These are phyloP conservation scores for Nemania sp. DNA, from an alignment of 2,329 filamentous ascomycete genomes.

Conservation along the genomic window DNA sequence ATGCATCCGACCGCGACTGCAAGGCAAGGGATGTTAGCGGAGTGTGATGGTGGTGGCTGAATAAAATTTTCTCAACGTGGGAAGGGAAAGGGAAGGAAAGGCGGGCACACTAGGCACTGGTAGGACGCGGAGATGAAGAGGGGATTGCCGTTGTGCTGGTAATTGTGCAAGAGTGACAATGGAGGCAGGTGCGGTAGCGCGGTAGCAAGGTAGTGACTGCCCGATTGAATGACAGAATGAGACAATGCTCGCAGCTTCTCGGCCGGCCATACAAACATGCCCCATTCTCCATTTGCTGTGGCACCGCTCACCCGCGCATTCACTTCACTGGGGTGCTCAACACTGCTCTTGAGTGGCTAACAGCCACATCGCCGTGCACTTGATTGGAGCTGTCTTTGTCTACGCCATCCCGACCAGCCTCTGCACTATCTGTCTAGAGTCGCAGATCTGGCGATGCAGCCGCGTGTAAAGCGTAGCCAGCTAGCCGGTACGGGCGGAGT, in stretches of 20 bases:
- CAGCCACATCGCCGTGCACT: constrained; percentile 5
- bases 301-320: constrained; percentile 10
- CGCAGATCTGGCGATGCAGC: constrained; percentile 3
- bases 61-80: no score
- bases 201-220: no score
- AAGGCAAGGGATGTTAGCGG: constrained; percentile 21
- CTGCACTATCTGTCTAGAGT: background rate
- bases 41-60: no score
- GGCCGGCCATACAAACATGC: constrained; percentile 21
- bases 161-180: no score
- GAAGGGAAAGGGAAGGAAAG: no score
- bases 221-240: no score
- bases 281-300: constrained; percentile 25
- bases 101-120: no score
- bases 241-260: no score
- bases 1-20: constrained; percentile 48
- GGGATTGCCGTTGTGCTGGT: no score
- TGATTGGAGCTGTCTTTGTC: constrained; percentile 15
- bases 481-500: background rate
- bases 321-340: constrained; percentile 12
- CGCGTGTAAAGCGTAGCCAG: background rate
- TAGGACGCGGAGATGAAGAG: no score
- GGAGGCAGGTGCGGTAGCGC: no score
- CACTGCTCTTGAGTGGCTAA: constrained; percentile 3
- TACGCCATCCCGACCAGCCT: background rate